A percentile compares a stretch with the other conserved stretches of the same genome.
Conservation (phyloP, 345 rosid genomes). For the Brassica cretica region DNA sequence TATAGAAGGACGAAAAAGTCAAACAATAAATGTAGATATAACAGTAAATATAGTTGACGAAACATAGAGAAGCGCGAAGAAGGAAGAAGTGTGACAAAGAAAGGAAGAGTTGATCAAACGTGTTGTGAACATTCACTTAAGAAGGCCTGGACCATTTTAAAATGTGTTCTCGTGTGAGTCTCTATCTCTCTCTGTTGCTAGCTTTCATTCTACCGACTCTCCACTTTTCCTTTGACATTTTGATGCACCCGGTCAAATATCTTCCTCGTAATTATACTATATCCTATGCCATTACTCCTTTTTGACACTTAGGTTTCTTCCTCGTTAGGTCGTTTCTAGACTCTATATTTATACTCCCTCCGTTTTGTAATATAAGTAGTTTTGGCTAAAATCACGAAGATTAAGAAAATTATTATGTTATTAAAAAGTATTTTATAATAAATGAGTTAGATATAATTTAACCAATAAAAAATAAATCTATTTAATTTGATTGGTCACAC, state of each 20-base stretch:
- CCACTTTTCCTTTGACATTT: not conserved
- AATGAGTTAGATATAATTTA: too few relatives aligned
- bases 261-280: not conserved
- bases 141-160: not conserved
- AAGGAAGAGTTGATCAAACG: not conserved
- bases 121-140: constrained; percentile 19
- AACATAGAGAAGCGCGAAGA: constrained; percentile 27
- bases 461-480: too few relatives aligned
- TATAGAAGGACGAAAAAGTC: constrained; percentile 16
- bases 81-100: not conserved
- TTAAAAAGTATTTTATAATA: too few relatives aligned
- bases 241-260: not conserved
- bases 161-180: not conserved
- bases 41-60: constrained; percentile 23
- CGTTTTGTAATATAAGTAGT: too few relatives aligned
- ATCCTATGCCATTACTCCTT: not conserved
- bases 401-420: too few relatives aligned
- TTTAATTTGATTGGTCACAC: too few relatives aligned
- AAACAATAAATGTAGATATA: constrained; percentile 24
- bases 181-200: constrained; percentile 1
- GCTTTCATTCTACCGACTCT: not conserved
- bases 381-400: too few relatives aligned
- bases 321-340: too few relatives aligned
- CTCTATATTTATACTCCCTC: too few relatives aligned
- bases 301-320: constrained; percentile 6